A percentile compares a stretch with the other conserved stretches of the same genome.
Evolutionary conservation across 768 basidiomycete genomes (phyloP).

Genomic region (Phylloporus sp.): DNA sequence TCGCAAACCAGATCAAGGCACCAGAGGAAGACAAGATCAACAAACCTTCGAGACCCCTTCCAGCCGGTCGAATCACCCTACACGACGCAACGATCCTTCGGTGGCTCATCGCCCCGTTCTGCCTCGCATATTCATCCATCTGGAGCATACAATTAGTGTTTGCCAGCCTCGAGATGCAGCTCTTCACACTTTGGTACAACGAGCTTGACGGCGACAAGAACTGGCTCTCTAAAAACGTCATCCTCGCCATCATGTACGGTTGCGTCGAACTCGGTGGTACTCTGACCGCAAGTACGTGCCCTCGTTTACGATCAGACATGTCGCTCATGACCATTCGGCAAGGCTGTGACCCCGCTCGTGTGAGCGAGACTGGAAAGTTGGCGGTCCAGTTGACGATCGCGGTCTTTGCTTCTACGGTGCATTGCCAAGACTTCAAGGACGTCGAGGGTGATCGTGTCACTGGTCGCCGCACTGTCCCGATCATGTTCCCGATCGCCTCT

Average conservation of each 20-base stretch:
- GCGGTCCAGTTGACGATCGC: constrained; percentile 35
- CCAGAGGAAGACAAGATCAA: constrained; percentile 43
- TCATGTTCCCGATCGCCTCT: constrained; percentile 38
- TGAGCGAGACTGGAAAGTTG: constrained; percentile 28
- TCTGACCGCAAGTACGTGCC: constrained; percentile 33
- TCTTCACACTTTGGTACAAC: constrained; percentile 36
- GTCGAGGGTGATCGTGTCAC: constrained; percentile 38
- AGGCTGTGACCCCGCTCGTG: constrained; percentile 13
- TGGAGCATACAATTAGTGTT: constrained; percentile 31
- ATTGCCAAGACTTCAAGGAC: constrained; percentile 49
- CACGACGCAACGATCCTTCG: constrained; percentile 34
- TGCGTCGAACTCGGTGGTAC: constrained; percentile 38
- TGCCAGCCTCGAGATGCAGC: constrained; percentile 33
- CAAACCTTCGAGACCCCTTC: constrained; percentile 44
- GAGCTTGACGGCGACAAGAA: constrained; percentile 36
- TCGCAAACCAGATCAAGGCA: constrained; percentile 43
- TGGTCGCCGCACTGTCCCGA: constrained; percentile 42
- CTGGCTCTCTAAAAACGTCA: constrained; percentile 37
- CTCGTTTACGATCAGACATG: not conserved
- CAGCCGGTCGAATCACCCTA: constrained; percentile 40
- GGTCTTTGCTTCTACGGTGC: constrained; percentile 44
- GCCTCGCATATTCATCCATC: constrained; percentile 31
- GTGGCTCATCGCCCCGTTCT: constrained; percentile 34
- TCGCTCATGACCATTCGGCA: not conserved
- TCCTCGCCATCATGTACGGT: constrained; percentile 38